Evolutionary conservation across 78 protist genomes (phyloP), one percentile per base, ranked within the genome.

Genomic region (Planoprotostelium fungivorum): DNA sequence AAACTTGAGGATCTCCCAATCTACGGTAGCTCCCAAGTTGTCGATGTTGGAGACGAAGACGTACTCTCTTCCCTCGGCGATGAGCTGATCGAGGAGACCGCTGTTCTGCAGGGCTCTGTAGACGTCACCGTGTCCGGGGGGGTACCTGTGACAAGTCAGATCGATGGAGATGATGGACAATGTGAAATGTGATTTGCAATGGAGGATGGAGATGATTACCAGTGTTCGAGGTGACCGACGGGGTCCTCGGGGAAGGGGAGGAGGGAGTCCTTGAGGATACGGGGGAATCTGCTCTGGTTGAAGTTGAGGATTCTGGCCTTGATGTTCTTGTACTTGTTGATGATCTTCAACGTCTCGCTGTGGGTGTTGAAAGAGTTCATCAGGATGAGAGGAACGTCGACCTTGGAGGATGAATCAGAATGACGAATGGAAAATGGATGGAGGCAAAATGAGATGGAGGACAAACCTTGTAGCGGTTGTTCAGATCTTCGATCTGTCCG

Each of bases 21-120:
- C 98, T n/a, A 98, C 96, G 29, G 97, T 97, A 35, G 99, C 99
- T 63, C 99, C 99, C 63, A 99, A 96, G 93, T 99, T 99, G 96
- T 99, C 99, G 37, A 93, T 90, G 95, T 99, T 99, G 87, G 98
- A 95, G 87, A 99, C 88, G 93, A 99, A 99, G 86, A 98, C 63
- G 89, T 92, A 91, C 89, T 97, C 96, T 83, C 89, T 90, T 37
- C 99, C 99, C 86, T 93, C 89, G 29, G 84, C 51, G 63, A 94
- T 84, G 0, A 96, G 88, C n/a, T 37, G 84, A 1, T 97, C 96
- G 9, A 97, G 87, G 28, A 94, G 85, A 31, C 98, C 98, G 37
- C 94, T 84, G 37, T 84, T 85, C 86, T 73, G 37, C 23, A 97
- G 88, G 1, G 97, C 85, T 23, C 88, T 90, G 94, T 94, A 96